A percentile compares a stretch with the other conserved stretches of the same genome.
phyloP scores from a whole-genome alignment of 1,284 basidiomycete genomes.

The Coniferiporia sulphurascens region DNA sequence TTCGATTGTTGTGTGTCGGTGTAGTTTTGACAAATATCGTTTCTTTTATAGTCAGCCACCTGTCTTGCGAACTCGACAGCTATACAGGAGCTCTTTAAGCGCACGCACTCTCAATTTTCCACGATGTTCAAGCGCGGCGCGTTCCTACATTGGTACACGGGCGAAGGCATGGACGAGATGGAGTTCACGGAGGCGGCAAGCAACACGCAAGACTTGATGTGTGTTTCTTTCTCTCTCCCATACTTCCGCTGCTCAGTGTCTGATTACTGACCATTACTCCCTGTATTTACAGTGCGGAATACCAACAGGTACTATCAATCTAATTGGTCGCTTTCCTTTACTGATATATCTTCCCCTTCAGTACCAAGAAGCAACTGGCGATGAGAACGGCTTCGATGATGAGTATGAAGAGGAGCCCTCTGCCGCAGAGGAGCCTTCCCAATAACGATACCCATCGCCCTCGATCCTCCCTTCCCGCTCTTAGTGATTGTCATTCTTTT shows the following conservation, averaged over 20 bases:
- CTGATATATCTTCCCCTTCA: slow-evolving; percentile 24
- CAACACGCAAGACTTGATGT: slow-evolving; percentile 79
- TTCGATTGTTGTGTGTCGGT: slow-evolving; percentile 1
- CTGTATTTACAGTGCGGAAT: slow-evolving; percentile 48
- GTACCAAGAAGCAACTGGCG: slow-evolving; percentile 60
- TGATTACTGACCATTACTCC: slow-evolving; percentile 14
- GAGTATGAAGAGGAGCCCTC: slow-evolving; percentile 20
- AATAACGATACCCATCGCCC: slow-evolving; percentile 3
- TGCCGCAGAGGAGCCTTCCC: not conserved
- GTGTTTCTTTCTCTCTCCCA: slow-evolving; percentile 29
- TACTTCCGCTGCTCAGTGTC: not conserved
- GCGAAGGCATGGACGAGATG: slow-evolving; percentile 89
- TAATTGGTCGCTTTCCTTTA: slow-evolving; percentile 10
- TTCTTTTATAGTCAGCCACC: slow-evolving; percentile 53
- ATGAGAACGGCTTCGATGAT: slow-evolving; percentile 36
- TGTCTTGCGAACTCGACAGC: slow-evolving; percentile 83
- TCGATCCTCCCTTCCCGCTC: not conserved
- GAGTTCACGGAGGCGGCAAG: slow-evolving; percentile 91
- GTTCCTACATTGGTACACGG: slow-evolving; percentile 90
- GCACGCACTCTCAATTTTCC: slow-evolving; percentile 72
- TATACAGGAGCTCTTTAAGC: slow-evolving; percentile 88
- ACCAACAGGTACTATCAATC: slow-evolving; percentile 50
- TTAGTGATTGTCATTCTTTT: not conserved
- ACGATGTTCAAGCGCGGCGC: slow-evolving; percentile 81
- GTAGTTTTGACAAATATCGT: not conserved